Percentiles rank a stretch among this genome's conserved stretches.
Conservation (phyloP, 2,329 filamentous ascomycete genomes). For the Aureobasidium sp. region DNA sequence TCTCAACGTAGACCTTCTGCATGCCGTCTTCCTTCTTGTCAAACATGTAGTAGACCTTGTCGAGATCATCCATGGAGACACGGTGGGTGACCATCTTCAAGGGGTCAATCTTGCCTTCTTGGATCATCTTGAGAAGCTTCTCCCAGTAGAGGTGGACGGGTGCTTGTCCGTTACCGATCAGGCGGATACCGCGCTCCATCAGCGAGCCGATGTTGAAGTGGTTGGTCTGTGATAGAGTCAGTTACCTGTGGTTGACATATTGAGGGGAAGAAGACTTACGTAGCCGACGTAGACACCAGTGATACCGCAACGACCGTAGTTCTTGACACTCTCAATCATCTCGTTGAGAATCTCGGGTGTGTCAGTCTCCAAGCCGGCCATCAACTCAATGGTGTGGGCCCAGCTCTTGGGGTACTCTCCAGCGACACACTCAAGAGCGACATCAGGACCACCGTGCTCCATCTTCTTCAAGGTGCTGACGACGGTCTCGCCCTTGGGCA, state of each 20-base stretch:
- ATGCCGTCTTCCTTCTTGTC: slow-evolving; percentile 65
- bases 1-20: slow-evolving; percentile 71
- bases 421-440: slow-evolving; percentile 59
- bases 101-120: slow-evolving; percentile 61
- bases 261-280: slow-evolving; percentile 33
- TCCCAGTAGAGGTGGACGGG: slow-evolving; percentile 83
- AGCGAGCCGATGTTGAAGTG: slow-evolving; percentile 73
- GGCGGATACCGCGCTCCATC: slow-evolving; percentile 78
- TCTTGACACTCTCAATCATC: slow-evolving; percentile 66
- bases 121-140: slow-evolving; percentile 60
- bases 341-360: slow-evolving; percentile 75
- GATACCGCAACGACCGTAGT: slow-evolving; percentile 65
- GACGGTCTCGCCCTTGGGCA: slow-evolving; percentile 52
- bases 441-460: slow-evolving; percentile 65
- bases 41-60: slow-evolving; percentile 50
- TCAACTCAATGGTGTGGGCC: slow-evolving; percentile 52
- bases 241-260: slow-evolving; percentile 15
- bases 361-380: slow-evolving; percentile 69
- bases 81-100: slow-evolving; percentile 76
- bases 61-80: slow-evolving; percentile 45
- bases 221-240: slow-evolving; percentile 47
- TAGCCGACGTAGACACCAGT: slow-evolving; percentile 62
- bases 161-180: slow-evolving; percentile 61
- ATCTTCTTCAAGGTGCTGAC: slow-evolving; percentile 66
- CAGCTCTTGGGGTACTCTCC: slow-evolving; percentile 57